Evolutionary conservation across 2,329 filamentous ascomycete species (phyloP).

Genomic region (Phyllosticta ampelicida): DNA sequence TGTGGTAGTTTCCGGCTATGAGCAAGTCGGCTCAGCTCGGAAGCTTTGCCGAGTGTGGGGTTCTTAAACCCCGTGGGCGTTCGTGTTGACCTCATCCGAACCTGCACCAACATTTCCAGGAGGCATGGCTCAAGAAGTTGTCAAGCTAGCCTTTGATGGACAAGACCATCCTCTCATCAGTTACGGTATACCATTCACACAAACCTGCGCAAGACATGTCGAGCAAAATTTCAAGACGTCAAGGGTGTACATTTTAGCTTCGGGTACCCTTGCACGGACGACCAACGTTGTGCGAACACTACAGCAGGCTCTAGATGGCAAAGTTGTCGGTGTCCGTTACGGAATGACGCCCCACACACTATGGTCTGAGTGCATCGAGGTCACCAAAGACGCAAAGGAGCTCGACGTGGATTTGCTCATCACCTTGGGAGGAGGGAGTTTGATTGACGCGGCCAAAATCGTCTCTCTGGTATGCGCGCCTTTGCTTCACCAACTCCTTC

Average conservation of each 20-base stretch:
- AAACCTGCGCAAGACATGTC: constrained; percentile 37
- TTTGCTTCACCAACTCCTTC: not conserved
- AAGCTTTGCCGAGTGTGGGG: not conserved
- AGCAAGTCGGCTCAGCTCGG: not conserved
- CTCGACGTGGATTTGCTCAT: constrained; percentile 39
- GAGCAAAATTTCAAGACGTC: constrained; percentile 34
- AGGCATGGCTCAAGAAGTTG: not conserved
- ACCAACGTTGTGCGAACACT: constrained; percentile 37
- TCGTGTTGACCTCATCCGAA: not conserved
- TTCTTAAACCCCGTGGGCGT: not conserved
- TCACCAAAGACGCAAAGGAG: constrained; percentile 31
- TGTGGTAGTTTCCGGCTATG: constrained; percentile 1
- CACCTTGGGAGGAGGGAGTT: constrained; percentile 44
- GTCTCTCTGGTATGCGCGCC: constrained; percentile 31
- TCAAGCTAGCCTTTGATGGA: constrained; percentile 11
- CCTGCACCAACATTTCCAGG: not conserved
- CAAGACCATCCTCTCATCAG: constrained; percentile 31
- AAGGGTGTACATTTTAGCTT: constrained; percentile 42
- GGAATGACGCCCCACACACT: constrained; percentile 46
- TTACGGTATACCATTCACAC: constrained; percentile 37
- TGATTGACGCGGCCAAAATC: constrained; percentile 48
- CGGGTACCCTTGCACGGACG: constrained; percentile 37
- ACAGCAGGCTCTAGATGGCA: constrained; percentile 29
- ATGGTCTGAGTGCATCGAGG: constrained; percentile 42
- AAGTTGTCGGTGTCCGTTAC: constrained; percentile 35